A percentile compares a stretch with the other conserved stretches of the same genome.
These are phyloP conservation scores for Colletotrichum sp. DNA, from an alignment of 2,329 filamentous ascomycete species.

Conservation along the genomic window DNA sequence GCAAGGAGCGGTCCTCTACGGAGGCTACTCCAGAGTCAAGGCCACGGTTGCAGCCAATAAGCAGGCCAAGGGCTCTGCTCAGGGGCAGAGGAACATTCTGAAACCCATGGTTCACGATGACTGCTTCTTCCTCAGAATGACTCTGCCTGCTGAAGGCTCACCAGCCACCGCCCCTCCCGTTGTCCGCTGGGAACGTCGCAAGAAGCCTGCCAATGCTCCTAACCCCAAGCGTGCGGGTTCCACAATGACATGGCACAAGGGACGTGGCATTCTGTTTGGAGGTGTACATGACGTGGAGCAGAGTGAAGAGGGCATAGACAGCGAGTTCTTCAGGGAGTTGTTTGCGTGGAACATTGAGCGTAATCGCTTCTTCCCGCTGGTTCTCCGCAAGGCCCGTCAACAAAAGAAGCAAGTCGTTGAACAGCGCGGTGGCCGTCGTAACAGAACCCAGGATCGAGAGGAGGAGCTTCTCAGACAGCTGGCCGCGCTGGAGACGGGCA, in stretches of 20 bases:
- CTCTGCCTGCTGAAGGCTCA: slow-evolving; percentile 71
- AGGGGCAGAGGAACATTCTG: slow-evolving; percentile 72
- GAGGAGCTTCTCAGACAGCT: slow-evolving; percentile 88
- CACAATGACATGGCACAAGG: slow-evolving; percentile 94
- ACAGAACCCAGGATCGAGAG: slow-evolving; percentile 86
- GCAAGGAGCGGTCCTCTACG: slow-evolving; percentile 85
- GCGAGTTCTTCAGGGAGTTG: slow-evolving; percentile 92
- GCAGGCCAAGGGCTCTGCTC: slow-evolving; percentile 64
- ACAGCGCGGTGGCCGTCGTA: slow-evolving; percentile 65
- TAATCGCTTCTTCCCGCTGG: slow-evolving; percentile 90
- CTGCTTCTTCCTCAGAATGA: slow-evolving; percentile 89
- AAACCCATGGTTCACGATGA: slow-evolving; percentile 93
- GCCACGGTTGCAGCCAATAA: slow-evolving; percentile 65
- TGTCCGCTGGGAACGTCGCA: slow-evolving; percentile 90
- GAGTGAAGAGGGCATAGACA: slow-evolving; percentile 93
- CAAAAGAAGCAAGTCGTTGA: slow-evolving; percentile 66
- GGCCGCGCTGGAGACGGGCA: slow-evolving; percentile 80
- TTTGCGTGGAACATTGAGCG: slow-evolving; percentile 95
- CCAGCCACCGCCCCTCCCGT: slow-evolving; percentile 68
- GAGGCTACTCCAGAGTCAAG: slow-evolving; percentile 93
- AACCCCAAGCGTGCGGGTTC: slow-evolving; percentile 83
- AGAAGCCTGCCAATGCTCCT: slow-evolving; percentile 88
- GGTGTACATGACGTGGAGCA: slow-evolving; percentile 93
- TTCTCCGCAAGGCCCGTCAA: slow-evolving; percentile 73
- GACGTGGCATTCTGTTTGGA: slow-evolving; percentile 89